Evolutionary conservation across 805 yeast species (phyloP), one percentile per base, ranked within the genome.

Genomic region (Hanseniaspora taiwanica): DNA sequence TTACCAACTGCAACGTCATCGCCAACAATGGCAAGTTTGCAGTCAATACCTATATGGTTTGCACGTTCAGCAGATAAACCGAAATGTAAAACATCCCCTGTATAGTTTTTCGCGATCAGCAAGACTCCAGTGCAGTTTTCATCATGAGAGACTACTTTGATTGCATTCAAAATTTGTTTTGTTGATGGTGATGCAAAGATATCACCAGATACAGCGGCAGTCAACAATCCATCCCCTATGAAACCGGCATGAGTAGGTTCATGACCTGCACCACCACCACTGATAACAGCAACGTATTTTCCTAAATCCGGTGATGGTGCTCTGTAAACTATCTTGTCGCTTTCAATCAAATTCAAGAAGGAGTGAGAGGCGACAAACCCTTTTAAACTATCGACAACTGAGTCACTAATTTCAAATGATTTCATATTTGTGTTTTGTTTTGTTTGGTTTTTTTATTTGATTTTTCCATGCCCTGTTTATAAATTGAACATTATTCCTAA

Each of bases 201-300:
- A 40, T 79, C 75, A 27, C 97, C 97, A 40, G 86, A 76, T 4
- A 87, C 94, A 0, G 95, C 96, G 32, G 78, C 93, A 48, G 82
- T 84, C 32, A 87, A 59, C 49, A 81, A 63, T 38, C 93, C 93
- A 12, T 74, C 68, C 10, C 96, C 96, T 18, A 87, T 86, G 56
- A 76, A 87, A 0, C 95, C 96, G 7, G 83, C 87, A 53, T 89
- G 96, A 3, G 86, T 68, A 20, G 96, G 96, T 60, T 87, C 97
- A 55, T 87, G 97, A 37, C 97, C 97, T 12, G 87, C 76, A 21
- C 96, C 96, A 42, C 97, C 97, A 44, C 96, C 96, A 25, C 94
- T 77, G 21, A 87, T 63, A 38, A 87, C 53, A 5, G 83, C 72
- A 35, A 86, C 81, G 51, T 82, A 80, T 21, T 66, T 61, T 40